Base-by-base conservation (phyloP, 768 basidiomycete species). In the Boletus huronensis region DNA sequence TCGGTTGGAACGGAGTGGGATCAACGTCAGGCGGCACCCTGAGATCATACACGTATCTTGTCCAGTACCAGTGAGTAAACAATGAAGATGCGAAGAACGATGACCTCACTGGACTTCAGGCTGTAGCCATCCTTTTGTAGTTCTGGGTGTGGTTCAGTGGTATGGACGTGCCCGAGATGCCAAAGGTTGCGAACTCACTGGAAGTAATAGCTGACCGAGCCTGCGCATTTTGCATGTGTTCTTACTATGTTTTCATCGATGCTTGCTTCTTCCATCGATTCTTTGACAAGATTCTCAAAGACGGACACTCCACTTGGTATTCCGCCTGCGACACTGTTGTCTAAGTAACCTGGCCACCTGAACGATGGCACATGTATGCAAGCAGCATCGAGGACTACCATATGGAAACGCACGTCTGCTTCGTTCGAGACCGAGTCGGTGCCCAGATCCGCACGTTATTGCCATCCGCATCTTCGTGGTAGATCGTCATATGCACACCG, bases 191-290 rank as follows among this genome's bases (percentile, higher is more conserved):
- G 23, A 8, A 50, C 72, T 63, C 56, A 88, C 88, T 79, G 79
- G 69, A 80, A 85, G 73, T 90, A 92, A 74, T 98, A 98, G 57
- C 88, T 90, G 46, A 93, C 71, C 2, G 82, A 79, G 5, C 94
- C 93, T 10, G 78, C 82, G 7, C 81, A 62, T 56, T 78, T 81
- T 13, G 85, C 76, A 56, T 86, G 73, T 21, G 77, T 72, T 45
- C 79, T 74, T 11, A 91, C 83, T 42, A 92, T 66, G n/a, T 75
- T 70, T 48, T 85, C 85, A 3, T 77, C 75, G 23, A 98, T 76
- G 60, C 87, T 92, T 2, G 94, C 96, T 70, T 99, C 96, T 66
- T 98, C 96, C 78, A 83, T 86, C 51, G 90, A 88, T 70, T 98
- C 96, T 66, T 96, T 97, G 35, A 95, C 79, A 41, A 98, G 74